Conservation (phyloP, 78 protist species). For the Anaeramoeba flamelloides region DNA sequence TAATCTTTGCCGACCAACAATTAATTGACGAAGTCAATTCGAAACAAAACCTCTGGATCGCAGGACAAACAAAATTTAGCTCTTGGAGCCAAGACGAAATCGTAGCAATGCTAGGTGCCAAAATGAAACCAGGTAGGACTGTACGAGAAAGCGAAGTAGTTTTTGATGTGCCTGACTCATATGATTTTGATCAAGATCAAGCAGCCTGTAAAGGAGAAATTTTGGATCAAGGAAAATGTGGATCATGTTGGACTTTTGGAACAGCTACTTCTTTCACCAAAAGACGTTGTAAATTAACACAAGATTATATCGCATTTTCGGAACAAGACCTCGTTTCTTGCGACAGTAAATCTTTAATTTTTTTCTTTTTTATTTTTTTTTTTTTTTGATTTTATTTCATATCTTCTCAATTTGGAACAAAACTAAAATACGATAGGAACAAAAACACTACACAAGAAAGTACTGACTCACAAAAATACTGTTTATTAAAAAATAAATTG, state of each 20-base stretch:
- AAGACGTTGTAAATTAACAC: slow-evolving; percentile 13
- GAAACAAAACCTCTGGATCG: too few species aligned
- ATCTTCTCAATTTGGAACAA: slow-evolving; percentile 12
- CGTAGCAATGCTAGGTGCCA: too few species aligned
- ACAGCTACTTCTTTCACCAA: slow-evolving; percentile 17
- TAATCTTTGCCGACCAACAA: too few species aligned
- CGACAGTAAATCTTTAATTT: slow-evolving; percentile 16
- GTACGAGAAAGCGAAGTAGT: too few species aligned
- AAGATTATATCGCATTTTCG: slow-evolving; percentile 14
- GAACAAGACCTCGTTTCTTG: slow-evolving; percentile 29
- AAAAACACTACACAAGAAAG: slow-evolving; percentile 1
- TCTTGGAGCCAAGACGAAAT: too few species aligned
- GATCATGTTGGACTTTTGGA: slow-evolving; percentile 51
- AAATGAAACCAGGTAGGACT: too few species aligned
- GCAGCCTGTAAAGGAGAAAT: too few species aligned
- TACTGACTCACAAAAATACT: not conserved
- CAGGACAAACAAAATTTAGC: too few species aligned
- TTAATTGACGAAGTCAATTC: too few species aligned
- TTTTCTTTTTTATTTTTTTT: slow-evolving; percentile 24
- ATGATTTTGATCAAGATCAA: too few species aligned
- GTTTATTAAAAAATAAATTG: slow-evolving; percentile 11
- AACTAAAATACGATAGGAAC: slow-evolving; percentile 10
- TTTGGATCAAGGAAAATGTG: slow-evolving; percentile 42
- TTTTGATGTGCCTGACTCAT: too few species aligned
- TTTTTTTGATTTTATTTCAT: slow-evolving; percentile 25